Evolutionary conservation across 306 rosid genomes (phyloP), one percentile per base, ranked within the genome.

Genomic region (Sechiopsis laciniata): DNA sequence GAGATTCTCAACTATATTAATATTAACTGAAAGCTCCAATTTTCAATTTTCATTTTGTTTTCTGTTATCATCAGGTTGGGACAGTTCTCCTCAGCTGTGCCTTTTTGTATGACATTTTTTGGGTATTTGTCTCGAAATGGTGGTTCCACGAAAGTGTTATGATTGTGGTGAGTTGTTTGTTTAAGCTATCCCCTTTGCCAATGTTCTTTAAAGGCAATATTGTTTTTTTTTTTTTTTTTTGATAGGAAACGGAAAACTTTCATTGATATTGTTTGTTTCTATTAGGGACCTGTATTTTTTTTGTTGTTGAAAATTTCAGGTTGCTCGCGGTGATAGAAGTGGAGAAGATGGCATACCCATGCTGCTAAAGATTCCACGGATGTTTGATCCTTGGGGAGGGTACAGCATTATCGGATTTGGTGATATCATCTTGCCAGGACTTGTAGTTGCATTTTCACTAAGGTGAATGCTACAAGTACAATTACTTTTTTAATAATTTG

Each of bases 341-440:
- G 96, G 99, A 72, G 99, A 91, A 88, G 99, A 91, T 74, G 97
- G 99, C 66, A 95, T 95, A 65, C 99, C 99, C 32, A 95, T 95
- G 99, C 88, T 95, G 46, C 95, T 95, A 77, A 95, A 91, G 87
- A 91, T 91, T 74, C 99, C 99, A 0, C 92, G 99, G 71, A 71
- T 95, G 86, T 95, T 88, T 80, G 99, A 95, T 85, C 99, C 97
- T 65, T 95, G 99, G 99, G 99, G 99, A 80, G 99, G 99, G 74
- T 95, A 84, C 86, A 95, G 99, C 79, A 85, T 95, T 79, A 95
- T 95, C 1, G 99, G 99, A 73, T 95, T 95, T 20, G 99, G 99
- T 75, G 99, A 95, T 79, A 95, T 95, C 74, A 89, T 95, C 86
- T 79, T 95, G 78, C 99, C 99, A 0, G 99, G 99, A 77, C 85